Conservation (phyloP, 1,284 basidiomycete species). For the Prillingera fragicola region DNA sequence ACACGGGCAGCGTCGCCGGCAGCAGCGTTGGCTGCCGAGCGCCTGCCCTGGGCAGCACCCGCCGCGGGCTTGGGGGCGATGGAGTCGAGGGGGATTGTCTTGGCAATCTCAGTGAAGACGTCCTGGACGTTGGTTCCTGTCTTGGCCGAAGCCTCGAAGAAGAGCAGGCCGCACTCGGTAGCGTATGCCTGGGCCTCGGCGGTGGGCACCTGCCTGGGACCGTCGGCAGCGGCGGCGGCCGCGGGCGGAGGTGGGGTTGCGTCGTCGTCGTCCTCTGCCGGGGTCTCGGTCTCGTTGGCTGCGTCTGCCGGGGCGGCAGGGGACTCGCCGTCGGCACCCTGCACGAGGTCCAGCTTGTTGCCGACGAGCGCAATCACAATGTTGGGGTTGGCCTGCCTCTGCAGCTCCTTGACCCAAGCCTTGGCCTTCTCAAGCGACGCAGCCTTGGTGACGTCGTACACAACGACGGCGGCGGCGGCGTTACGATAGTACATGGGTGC, state of each 20-base stretch:
- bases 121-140: slow-evolving; percentile 94
- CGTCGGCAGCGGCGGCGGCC: slow-evolving; percentile 52
- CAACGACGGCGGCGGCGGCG: slow-evolving; percentile 88
- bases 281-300: slow-evolving; percentile 65
- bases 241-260: slow-evolving; percentile 45
- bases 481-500: slow-evolving; percentile 98
- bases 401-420: slow-evolving; percentile 99
- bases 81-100: slow-evolving; percentile 95
- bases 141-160: slow-evolving; percentile 98
- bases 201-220: slow-evolving; percentile 74
- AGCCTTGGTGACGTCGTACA: slow-evolving; percentile 87
- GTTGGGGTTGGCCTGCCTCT: slow-evolving; percentile 97
- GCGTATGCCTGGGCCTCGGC: slow-evolving; percentile 97
- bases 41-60: slow-evolving; percentile 53
- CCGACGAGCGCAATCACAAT: slow-evolving; percentile 96
- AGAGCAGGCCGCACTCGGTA: slow-evolving; percentile 82
- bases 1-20: slow-evolving; percentile 59
- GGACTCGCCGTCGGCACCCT: slow-evolving; percentile 51
- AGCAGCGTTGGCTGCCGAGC: slow-evolving; percentile 54
- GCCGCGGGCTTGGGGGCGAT: slow-evolving; percentile 66
- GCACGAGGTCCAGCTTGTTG: slow-evolving; percentile 91
- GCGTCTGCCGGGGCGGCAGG: slow-evolving; percentile 50
- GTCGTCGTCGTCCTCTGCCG: slow-evolving; percentile 54
- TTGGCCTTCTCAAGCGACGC: slow-evolving; percentile 96
- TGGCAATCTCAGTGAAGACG: slow-evolving; percentile 97